Conservation (phyloP, 176 grass and related monocot species). For the barley (Hordeum vulgare) region MorexV3_pseudomolecules_assembly NC_058519.1:646768061-646768560, state of each 20-base stretch:
- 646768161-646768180: conserved; percentile 33
- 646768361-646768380: not conserved
- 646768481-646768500: too few species aligned
- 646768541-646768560: not conserved
- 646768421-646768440: too few species aligned
- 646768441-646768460: too few species aligned
- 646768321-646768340: not conserved
- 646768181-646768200: conserved; percentile 24
- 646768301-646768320: not conserved
- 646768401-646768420: not conserved
- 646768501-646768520: not conserved
- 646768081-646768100: not conserved
- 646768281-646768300: conserved; percentile 10
- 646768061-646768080: conserved; percentile 12
- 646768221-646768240: not conserved
- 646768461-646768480: too few species aligned
- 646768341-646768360: not conserved
- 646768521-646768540: not conserved
- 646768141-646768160: not conserved
- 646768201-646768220: not conserved
- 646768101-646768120: not conserved
- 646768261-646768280: conserved; percentile 28
- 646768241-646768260: not conserved
- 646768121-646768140: not conserved
- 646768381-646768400: not conserved